These are phyloP conservation scores for Talaromyces piceae DNA, from an alignment of 2,329 filamentous ascomycete genomes.

Conservation along the genomic window DNA sequence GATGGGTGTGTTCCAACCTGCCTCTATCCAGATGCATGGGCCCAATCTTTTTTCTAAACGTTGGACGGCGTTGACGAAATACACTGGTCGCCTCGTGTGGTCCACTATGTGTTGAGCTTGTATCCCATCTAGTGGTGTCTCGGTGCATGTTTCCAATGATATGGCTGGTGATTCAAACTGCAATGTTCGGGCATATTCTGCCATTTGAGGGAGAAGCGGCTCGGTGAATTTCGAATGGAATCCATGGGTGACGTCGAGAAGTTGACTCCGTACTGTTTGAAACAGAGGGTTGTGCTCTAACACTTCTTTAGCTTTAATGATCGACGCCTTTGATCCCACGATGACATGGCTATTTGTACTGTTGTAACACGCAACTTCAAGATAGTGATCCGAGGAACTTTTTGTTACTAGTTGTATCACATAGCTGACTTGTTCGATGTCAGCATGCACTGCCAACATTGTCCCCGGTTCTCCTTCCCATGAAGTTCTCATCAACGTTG, in stretches of 20 bases:
- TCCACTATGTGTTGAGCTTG: neutral
- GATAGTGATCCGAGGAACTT: neutral
- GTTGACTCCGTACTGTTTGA: conserved; percentile 24
- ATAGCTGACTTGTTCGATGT: conserved; percentile 18
- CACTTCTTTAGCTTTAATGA: conserved; percentile 7
- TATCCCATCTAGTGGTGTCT: neutral
- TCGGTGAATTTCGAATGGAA: conserved; percentile 43
- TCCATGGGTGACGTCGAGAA: conserved; percentile 40
- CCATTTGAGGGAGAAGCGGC: conserved; percentile 20
- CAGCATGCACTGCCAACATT: conserved; percentile 30
- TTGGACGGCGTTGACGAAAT: conserved; percentile 33
- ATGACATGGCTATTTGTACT: conserved; percentile 38
- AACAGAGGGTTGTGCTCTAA: neutral
- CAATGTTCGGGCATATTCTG: conserved; percentile 19
- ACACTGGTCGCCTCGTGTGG: neutral
- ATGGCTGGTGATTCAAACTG: conserved; percentile 22
- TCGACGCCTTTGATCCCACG: conserved; percentile 25
- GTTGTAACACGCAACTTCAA: conserved; percentile 43
- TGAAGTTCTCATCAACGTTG: conserved; percentile 20
- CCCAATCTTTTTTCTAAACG: conserved; percentile 25
- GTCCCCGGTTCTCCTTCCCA: conserved; percentile 27
- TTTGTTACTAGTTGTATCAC: neutral
- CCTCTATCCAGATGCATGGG: conserved; percentile 34
- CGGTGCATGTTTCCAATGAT: neutral
- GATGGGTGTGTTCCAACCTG: conserved; percentile 32